Conservation (phyloP, 1,284 basidiomycete species). For the Sutorius eximius region DNA sequence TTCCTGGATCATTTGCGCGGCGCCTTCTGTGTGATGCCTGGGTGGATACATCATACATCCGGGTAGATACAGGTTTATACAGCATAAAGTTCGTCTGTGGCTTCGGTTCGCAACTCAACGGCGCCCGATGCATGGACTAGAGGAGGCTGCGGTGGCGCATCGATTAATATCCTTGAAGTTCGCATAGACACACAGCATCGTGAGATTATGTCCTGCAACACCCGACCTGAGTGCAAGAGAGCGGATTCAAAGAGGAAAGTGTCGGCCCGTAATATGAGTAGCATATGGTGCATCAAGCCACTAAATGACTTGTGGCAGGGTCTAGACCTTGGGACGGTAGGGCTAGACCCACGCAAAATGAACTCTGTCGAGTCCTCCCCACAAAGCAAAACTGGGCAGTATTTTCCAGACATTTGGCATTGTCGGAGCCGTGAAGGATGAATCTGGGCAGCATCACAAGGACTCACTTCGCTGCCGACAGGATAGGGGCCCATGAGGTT, state of each 20-base stretch:
- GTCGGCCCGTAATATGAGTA: constrained; percentile 3
- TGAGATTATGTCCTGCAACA: constrained; percentile 10
- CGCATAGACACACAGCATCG: constrained; percentile 9
- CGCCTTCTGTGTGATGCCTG: not conserved
- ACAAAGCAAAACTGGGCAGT: not conserved
- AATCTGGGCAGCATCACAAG: constrained; percentile 2
- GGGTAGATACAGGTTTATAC: constrained; percentile 3
- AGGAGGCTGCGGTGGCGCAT: constrained; percentile 30
- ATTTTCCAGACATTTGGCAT: not conserved
- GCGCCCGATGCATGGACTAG: not conserved
- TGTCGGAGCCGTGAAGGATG: constrained; percentile 23
- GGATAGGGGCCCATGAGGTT: not conserved
- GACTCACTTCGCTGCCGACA: constrained; percentile 13
- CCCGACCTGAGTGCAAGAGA: not conserved
- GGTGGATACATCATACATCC: not conserved
- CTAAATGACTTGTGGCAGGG: constrained; percentile 26
- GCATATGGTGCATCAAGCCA: constrained; percentile 28
- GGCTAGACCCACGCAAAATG: not conserved
- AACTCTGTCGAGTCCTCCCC: not conserved
- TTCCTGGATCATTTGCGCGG: not conserved
- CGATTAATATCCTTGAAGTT: constrained; percentile 7
- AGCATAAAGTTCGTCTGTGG: not conserved
- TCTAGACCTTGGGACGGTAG: constrained; percentile 10
- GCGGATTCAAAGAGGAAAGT: constrained; percentile 1
- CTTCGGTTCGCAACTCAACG: not conserved